Conservation (phyloP, 176 grass and related monocot genomes). For the Alopecurus myosuroides region DNA sequence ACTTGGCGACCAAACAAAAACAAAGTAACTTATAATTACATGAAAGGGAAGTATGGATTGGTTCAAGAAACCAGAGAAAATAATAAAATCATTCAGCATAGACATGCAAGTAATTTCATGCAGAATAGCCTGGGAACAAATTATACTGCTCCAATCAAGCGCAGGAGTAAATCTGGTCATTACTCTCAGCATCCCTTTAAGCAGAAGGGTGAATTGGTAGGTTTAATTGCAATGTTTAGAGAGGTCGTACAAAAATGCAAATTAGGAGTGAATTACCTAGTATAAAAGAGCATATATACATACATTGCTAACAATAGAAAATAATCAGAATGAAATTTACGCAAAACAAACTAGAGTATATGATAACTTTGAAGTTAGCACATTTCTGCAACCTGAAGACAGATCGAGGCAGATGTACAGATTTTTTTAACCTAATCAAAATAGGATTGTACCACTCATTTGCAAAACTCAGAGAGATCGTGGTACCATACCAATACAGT, state of each 20-base stretch:
- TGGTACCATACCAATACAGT: neutral
- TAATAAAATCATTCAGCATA: neutral
- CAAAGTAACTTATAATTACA: neutral
- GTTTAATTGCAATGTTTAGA: slow-evolving; percentile 2
- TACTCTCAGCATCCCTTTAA: neutral
- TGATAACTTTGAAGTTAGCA: neutral
- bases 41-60: neutral
- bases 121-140: slow-evolving; percentile 3
- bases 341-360: neutral
- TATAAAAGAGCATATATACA: neutral
- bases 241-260: neutral
- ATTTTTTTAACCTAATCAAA: neutral
- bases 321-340: neutral
- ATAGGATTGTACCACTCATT: neutral
- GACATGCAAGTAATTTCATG: neutral
- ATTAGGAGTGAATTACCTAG: slow-evolving; percentile 13
- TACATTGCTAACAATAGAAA: neutral
- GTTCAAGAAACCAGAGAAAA: neutral
- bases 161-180: neutral
- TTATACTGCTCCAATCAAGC: slow-evolving; percentile 20
- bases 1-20: neutral
- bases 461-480: neutral
- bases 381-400: neutral
- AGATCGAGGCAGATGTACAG: neutral
- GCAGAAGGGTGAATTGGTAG: slow-evolving; percentile 19